Percentiles rank a stretch among this genome's conserved stretches.
These are phyloP conservation scores for Colletotrichum musae DNA, from an alignment of 2,329 filamentous ascomycete species.

Conservation along the genomic window DNA sequence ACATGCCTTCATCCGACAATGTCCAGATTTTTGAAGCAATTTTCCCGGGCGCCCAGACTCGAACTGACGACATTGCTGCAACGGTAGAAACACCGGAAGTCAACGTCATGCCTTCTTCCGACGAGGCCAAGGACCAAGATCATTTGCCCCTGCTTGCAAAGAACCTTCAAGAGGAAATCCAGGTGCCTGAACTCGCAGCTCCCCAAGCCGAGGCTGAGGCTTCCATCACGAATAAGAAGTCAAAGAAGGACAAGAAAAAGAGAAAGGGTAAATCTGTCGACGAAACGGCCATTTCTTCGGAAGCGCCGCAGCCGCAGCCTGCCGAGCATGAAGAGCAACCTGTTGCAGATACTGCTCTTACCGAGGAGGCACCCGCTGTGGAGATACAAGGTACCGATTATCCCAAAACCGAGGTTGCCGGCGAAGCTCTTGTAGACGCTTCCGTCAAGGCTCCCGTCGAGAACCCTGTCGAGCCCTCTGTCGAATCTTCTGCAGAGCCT, in stretches of 20 bases:
- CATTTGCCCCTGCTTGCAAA: too few species aligned
- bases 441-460: not conserved
- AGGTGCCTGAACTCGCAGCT: too few species aligned
- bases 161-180: too few species aligned
- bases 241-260: conserved; percentile 47
- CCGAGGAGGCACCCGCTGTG: not conserved
- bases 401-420: not conserved
- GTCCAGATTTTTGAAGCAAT: too few species aligned
- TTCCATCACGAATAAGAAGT: conserved; percentile 38
- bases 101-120: too few species aligned
- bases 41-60: too few species aligned
- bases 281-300: too few species aligned
- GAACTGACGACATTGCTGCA: too few species aligned
- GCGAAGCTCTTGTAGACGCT: not conserved
- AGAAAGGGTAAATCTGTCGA: conserved; percentile 40
- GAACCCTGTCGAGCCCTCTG: not conserved
- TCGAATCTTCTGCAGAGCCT: not conserved
- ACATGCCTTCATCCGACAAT: too few species aligned
- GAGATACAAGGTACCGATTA: not conserved
- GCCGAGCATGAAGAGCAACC: not conserved
- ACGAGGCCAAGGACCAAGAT: too few species aligned
- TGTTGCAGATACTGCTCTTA: not conserved
- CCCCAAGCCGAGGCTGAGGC: too few species aligned
- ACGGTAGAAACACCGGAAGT: too few species aligned
- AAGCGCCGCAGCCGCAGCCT: not conserved